These are phyloP conservation scores for Elsinoe necatrix DNA, from an alignment of 2,329 filamentous ascomycete species.

Conservation along the genomic window DNA sequence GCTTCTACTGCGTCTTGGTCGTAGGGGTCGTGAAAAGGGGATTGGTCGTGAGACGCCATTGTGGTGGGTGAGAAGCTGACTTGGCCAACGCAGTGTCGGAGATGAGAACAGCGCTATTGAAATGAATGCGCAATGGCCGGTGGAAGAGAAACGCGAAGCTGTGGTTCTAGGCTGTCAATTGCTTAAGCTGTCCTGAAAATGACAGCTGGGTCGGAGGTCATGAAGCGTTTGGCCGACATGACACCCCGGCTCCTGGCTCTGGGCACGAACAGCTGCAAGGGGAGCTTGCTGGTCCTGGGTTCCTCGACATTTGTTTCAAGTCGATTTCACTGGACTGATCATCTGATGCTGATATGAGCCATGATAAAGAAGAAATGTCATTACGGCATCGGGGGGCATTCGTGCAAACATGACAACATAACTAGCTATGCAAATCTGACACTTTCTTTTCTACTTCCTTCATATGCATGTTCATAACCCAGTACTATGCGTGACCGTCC, in stretches of 20 bases:
- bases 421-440: not conserved
- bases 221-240: not conserved
- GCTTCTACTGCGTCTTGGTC: slow-evolving; percentile 40
- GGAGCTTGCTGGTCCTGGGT: not conserved
- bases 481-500: slow-evolving; percentile 40
- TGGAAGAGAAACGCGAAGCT: not conserved
- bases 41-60: slow-evolving; percentile 3
- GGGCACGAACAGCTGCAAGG: not conserved
- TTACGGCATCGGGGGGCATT: slow-evolving; percentile 7
- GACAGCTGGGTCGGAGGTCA: slow-evolving; percentile 6
- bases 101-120: not conserved
- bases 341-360: too few relatives aligned
- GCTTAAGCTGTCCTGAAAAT: slow-evolving; percentile 11
- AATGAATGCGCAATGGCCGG: not conserved
- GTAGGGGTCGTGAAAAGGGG: slow-evolving; percentile 29
- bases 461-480: not conserved
- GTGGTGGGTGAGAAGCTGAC: not conserved
- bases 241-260: not conserved
- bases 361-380: not conserved
- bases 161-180: not conserved
- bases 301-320: not conserved
- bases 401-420: not conserved
- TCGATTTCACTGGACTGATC: too few relatives aligned
- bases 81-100: too few relatives aligned
- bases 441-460: not conserved